These are phyloP conservation scores for Amanita phalloides DNA, from an alignment of 768 basidiomycete genomes.

Conservation along the genomic window DNA sequence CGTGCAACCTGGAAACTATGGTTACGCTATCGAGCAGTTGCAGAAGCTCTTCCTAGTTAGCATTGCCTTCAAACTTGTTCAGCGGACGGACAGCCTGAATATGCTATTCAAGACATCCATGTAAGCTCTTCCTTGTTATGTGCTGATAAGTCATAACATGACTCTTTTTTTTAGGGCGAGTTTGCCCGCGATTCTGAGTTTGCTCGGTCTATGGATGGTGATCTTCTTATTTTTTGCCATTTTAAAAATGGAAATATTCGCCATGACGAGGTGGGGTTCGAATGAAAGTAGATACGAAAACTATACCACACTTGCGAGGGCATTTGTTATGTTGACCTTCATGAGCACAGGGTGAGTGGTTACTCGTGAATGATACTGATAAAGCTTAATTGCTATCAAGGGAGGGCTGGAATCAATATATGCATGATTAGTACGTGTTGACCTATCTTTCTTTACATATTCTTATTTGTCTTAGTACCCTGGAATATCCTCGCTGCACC, in stretches of 20 bases:
- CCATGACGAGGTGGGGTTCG: conserved; percentile 76
- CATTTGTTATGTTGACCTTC: conserved; percentile 84
- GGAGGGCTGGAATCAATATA: conserved; percentile 94
- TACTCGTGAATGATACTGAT: neutral
- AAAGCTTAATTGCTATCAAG: conserved; percentile 26
- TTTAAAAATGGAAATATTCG: conserved; percentile 83
- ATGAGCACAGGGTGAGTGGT: conserved; percentile 80
- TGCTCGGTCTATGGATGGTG: conserved; percentile 82
- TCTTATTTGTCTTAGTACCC: conserved; percentile 35
- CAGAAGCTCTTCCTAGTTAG: conserved; percentile 90
- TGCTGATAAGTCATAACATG: neutral
- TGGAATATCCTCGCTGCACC: conserved; percentile 76
- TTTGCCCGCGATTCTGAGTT: conserved; percentile 73
- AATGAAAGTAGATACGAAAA: conserved; percentile 63
- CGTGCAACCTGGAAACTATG: conserved; percentile 42
- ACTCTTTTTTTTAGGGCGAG: conserved; percentile 47
- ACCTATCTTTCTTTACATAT: conserved; percentile 3
- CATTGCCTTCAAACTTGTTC: conserved; percentile 90
- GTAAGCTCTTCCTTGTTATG: conserved; percentile 41
- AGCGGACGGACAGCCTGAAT: conserved; percentile 78
- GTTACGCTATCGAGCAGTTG: conserved; percentile 50
- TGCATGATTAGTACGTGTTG: conserved; percentile 83
- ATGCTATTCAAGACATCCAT: conserved; percentile 94
- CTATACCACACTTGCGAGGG: conserved; percentile 67
- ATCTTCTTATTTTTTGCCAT: conserved; percentile 90